phyloP scores from a whole-genome alignment of 108 stramenopile genomes.

The Cylindrotheca closterium region DNA sequence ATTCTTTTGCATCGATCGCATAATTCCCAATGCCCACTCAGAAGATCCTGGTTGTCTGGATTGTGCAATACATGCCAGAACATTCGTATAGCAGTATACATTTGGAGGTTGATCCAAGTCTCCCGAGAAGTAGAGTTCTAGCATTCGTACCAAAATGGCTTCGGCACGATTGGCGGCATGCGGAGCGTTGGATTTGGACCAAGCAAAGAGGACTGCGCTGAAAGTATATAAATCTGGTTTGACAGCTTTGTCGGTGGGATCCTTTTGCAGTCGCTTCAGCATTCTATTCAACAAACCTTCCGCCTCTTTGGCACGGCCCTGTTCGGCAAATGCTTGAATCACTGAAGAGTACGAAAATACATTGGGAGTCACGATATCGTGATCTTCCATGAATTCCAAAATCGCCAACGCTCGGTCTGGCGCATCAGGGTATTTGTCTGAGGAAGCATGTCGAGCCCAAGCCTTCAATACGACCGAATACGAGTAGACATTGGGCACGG shows the following conservation, averaged over 20 bases:
- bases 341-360: slow-evolving; percentile 40
- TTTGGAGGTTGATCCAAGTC: slow-evolving; percentile 42
- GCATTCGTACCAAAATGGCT: slow-evolving; percentile 27
- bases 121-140: slow-evolving; percentile 3
- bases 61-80: slow-evolving; percentile 55
- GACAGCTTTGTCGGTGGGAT: slow-evolving; percentile 33
- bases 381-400: slow-evolving; percentile 8
- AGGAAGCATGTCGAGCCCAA: slow-evolving; percentile 33
- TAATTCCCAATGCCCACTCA: slow-evolving; percentile 29
- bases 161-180: slow-evolving; percentile 33
- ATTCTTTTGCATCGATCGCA: slow-evolving; percentile 37
- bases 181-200: slow-evolving; percentile 46
- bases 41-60: slow-evolving; percentile 10
- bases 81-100: slow-evolving; percentile 60
- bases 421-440: slow-evolving; percentile 9
- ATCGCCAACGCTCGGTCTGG: slow-evolving; percentile 12
- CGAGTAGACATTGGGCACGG: slow-evolving; percentile 48
- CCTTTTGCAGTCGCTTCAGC: slow-evolving; percentile 9
- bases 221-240: slow-evolving; percentile 61
- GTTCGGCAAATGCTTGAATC: slow-evolving; percentile 54
- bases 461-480: slow-evolving; percentile 71
- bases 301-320: slow-evolving; percentile 34
- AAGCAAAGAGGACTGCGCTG: slow-evolving; percentile 56
- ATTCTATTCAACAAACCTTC: slow-evolving; percentile 37
- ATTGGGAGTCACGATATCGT: slow-evolving; percentile 15